These are phyloP conservation scores for Schizochytrium sp. DNA, from an alignment of 108 stramenopile species.

Conservation along the genomic window DNA sequence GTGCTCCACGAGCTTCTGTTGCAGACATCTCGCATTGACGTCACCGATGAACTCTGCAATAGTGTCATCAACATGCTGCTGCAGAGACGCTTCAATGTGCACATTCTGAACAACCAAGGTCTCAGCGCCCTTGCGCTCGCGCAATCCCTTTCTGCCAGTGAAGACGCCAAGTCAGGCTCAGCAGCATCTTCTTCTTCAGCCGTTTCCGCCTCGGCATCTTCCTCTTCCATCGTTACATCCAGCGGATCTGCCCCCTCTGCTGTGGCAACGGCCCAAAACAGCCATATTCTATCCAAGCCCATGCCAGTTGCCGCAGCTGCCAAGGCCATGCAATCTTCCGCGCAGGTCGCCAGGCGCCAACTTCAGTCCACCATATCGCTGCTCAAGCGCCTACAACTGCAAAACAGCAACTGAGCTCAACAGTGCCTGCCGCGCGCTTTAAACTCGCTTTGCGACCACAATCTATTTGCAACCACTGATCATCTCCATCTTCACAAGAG, in stretches of 20 bases:
- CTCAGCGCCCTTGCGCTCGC: background rate
- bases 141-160: background rate
- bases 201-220: background rate
- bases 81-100: background rate
- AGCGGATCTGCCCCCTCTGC: too few relatives aligned
- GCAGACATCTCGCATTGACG: conserved; percentile 17
- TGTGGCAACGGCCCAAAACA: too few relatives aligned
- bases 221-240: too few relatives aligned
- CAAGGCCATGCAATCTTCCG: background rate
- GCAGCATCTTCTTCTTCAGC: background rate
- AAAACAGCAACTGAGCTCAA: background rate
- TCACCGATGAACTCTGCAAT: conserved; percentile 23
- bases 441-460: background rate
- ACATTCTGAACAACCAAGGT: background rate
- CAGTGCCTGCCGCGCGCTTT: background rate
- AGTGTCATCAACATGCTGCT: background rate
- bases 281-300: background rate
- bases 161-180: background rate
- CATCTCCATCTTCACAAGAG: too few relatives aligned
- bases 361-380: conserved; percentile 14
- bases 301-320: background rate
- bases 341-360: background rate
- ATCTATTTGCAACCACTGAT: background rate
- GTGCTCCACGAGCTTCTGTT: background rate
- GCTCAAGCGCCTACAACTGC: conserved; percentile 8